phyloP scores from a whole-genome alignment of 306 rosid genomes.

The Ammopiptanthus mongolicus region DNA sequence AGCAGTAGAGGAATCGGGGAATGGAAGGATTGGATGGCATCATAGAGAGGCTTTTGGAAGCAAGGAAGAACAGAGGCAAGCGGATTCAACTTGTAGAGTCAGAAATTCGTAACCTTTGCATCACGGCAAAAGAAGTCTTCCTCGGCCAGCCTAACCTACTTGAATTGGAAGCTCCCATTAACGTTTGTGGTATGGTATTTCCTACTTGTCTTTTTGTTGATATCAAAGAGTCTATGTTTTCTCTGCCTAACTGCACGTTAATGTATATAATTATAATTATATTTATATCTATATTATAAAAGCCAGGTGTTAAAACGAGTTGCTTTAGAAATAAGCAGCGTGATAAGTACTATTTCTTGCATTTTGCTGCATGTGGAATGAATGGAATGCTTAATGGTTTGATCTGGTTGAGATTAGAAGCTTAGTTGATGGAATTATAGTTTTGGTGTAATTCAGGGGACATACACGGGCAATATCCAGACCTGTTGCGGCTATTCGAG shows the following conservation, averaged over 20 bases:
- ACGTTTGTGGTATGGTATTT: slow-evolving; percentile 85
- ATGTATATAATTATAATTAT: too few relatives aligned
- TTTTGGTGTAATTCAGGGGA: slow-evolving; percentile 44
- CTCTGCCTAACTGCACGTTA: background rate
- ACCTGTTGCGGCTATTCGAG: slow-evolving; percentile 71
- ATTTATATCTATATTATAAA: too few relatives aligned
- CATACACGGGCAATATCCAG: slow-evolving; percentile 91
- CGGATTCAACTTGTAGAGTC: slow-evolving; percentile 60
- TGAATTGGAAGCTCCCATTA: slow-evolving; percentile 84
- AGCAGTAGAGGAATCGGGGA: slow-evolving; percentile 17
- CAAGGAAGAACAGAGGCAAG: slow-evolving; percentile 59
- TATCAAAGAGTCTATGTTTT: background rate
- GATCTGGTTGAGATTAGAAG: background rate
- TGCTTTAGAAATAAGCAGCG: too few relatives aligned
- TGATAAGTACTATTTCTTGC: too few relatives aligned
- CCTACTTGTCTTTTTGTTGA: too few relatives aligned
- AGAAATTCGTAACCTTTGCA: slow-evolving; percentile 79
- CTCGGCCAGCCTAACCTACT: slow-evolving; percentile 75
- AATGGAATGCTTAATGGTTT: background rate
- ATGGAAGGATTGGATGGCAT: slow-evolving; percentile 89
- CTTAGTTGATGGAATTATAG: background rate
- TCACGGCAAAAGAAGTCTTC: slow-evolving; percentile 62
- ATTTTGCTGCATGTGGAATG: too few relatives aligned
- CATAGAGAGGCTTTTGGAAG: slow-evolving; percentile 73
- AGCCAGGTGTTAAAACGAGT: too few relatives aligned